Evolutionary conservation across 1,284 basidiomycete genomes (phyloP).

Genomic region (Apiotrichum mycotoxinovorans): DNA sequence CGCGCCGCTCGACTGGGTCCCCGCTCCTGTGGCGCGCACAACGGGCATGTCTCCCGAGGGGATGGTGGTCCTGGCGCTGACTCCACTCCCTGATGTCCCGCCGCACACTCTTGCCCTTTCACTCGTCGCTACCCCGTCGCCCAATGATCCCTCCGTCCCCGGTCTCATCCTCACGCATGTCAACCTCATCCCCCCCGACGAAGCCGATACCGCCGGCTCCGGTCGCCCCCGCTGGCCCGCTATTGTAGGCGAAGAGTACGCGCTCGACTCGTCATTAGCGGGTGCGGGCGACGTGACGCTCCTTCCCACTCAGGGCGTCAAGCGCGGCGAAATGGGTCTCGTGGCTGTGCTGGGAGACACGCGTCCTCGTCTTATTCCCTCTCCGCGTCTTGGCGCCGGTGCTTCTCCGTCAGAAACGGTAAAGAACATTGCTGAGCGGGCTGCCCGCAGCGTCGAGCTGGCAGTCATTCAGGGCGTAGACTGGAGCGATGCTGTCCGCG

Average conservation of each 20-base stretch:
- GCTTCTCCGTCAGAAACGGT: conserved; percentile 12
- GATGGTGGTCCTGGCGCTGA: conserved; percentile 24
- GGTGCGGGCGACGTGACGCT: conserved; percentile 5
- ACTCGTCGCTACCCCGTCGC: conserved; percentile 15
- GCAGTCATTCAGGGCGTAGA: conserved; percentile 32
- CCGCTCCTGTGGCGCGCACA: conserved; percentile 7
- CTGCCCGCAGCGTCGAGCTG: conserved; percentile 22
- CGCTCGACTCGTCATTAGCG: conserved; percentile 7
- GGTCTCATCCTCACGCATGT: conserved; percentile 24
- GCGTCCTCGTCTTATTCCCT: conserved; percentile 10
- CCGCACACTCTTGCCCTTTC: conserved; percentile 28
- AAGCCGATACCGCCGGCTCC: conserved; percentile 3
- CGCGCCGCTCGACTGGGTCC: conserved; percentile 15
- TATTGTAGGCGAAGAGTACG: conserved; percentile 12
- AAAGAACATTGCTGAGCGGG: conserved; percentile 18
- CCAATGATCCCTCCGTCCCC: no score
- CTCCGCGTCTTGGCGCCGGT: conserved; percentile 13
- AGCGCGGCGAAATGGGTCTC: conserved; percentile 33
- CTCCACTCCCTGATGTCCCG: conserved; percentile 25
- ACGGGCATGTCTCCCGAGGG: conserved; percentile 20
- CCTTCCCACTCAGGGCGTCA: conserved; percentile 25
- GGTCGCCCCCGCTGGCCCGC: conserved; percentile 13
- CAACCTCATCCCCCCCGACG: conserved; percentile 16
- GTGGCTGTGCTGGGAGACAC: conserved; percentile 19
- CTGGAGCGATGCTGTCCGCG: conserved; percentile 39